These are phyloP conservation scores for Prunella vulgaris DNA, from an alignment of 257 asterid genomes.

Conservation along the genomic window DNA sequence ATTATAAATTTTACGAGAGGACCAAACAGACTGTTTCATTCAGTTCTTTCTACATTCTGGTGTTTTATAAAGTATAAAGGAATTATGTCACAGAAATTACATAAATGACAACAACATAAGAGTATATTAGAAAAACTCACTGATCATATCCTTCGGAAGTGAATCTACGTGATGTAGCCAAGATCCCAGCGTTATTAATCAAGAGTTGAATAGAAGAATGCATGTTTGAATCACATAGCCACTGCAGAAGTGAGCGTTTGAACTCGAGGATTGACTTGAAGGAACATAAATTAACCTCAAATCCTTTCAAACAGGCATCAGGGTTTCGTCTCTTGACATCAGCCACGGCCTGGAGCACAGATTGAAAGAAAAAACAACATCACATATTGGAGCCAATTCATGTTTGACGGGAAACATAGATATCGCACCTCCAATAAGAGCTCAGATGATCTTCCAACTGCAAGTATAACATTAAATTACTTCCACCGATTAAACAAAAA, in stretches of 20 bases:
- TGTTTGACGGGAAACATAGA: neutral
- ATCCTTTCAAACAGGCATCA: constrained; percentile 59
- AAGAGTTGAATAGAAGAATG: constrained; percentile 76
- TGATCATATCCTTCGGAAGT: constrained; percentile 66
- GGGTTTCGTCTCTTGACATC: constrained; percentile 43
- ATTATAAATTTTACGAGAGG: neutral
- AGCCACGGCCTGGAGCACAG: constrained; percentile 43
- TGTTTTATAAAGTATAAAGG: neutral
- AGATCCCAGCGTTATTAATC: constrained; percentile 89
- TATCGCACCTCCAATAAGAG: constrained; percentile 50
- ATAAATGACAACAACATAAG: neutral
- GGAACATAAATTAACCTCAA: constrained; percentile 63
- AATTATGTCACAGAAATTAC: neutral
- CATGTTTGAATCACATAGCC: constrained; percentile 68
- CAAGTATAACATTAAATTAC: constrained; percentile 17
- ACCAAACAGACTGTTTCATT: neutral
- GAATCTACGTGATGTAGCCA: constrained; percentile 67
- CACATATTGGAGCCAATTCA: neutral
- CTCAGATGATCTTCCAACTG: constrained; percentile 80
- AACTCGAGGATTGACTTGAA: constrained; percentile 68
- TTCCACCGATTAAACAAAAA: neutral
- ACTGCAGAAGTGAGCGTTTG: constrained; percentile 61
- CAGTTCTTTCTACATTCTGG: neutral
- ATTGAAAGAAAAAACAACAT: constrained; percentile 9
- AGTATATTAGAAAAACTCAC: constrained; percentile 36